These are phyloP conservation scores for Amanita exitialis DNA, from an alignment of 768 basidiomycete species.

Conservation along the genomic window DNA sequence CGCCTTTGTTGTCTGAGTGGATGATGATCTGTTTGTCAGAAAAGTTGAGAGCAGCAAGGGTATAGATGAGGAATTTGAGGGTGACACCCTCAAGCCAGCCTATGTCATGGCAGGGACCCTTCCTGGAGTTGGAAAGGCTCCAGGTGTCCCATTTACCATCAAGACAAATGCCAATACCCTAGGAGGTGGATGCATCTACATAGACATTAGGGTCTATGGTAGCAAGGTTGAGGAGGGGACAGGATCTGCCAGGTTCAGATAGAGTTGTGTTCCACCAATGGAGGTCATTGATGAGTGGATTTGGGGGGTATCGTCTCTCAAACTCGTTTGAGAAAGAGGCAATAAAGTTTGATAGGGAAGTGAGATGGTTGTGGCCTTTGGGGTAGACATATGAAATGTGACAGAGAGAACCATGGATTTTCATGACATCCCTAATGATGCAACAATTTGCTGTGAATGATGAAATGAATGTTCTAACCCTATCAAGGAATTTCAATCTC, in stretches of 20 bases:
- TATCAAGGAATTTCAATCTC: constrained; percentile 13
- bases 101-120: constrained; percentile 13
- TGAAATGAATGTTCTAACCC: constrained; percentile 10
- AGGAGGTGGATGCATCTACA: constrained; percentile 28
- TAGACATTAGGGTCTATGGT: constrained; percentile 17
- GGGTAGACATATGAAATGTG: constrained; percentile 22
- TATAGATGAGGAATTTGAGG: constrained; percentile 12
- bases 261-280: constrained; percentile 21
- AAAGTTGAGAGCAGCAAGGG: constrained; percentile 9
- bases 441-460: neutral
- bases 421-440: constrained; percentile 9
- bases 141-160: constrained; percentile 20
- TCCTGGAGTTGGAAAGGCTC: constrained; percentile 9
- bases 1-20: constrained; percentile 23
- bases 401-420: constrained; percentile 20
- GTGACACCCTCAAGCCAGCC: constrained; percentile 18
- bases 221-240: constrained; percentile 2
- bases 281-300: constrained; percentile 16
- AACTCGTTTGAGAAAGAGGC: constrained; percentile 13
- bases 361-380: constrained; percentile 13
- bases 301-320: constrained; percentile 10
- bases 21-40: constrained; percentile 13
- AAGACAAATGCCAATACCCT: constrained; percentile 27
- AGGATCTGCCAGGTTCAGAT: neutral
- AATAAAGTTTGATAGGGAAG: constrained; percentile 17